Conservation (phyloP, 2,329 filamentous ascomycete genomes). For the Apiospora pterosperma region DNA sequence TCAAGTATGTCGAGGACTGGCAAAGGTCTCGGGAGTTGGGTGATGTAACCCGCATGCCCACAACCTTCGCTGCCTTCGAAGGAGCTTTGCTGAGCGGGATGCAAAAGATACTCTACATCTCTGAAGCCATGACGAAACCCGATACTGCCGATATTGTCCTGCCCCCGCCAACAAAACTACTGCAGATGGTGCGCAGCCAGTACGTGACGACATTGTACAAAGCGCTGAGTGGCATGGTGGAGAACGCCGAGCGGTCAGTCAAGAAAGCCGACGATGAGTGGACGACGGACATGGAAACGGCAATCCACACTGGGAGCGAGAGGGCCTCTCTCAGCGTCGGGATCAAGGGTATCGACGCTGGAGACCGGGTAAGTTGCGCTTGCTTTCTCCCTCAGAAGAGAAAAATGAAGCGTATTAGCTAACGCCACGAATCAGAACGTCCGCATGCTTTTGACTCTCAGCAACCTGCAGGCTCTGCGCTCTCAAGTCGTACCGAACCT, state of each 20-base stretch:
- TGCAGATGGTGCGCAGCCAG: slow-evolving; percentile 86
- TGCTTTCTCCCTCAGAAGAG: background rate
- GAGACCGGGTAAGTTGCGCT: slow-evolving; percentile 47
- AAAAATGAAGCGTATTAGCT: slow-evolving; percentile 12
- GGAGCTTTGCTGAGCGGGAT: slow-evolving; percentile 77
- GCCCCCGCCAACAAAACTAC: slow-evolving; percentile 79
- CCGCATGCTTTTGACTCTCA: slow-evolving; percentile 89
- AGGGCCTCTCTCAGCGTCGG: slow-evolving; percentile 35
- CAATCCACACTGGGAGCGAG: slow-evolving; percentile 29
- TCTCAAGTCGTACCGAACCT: slow-evolving; percentile 80
- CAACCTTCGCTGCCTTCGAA: slow-evolving; percentile 82
- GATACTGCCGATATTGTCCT: slow-evolving; percentile 75
- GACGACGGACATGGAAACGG: slow-evolving; percentile 45
- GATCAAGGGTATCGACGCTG: slow-evolving; percentile 49
- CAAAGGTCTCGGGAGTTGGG: slow-evolving; percentile 75
- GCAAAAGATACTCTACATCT: slow-evolving; percentile 94
- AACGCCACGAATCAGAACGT: slow-evolving; percentile 60
- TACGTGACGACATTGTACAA: slow-evolving; percentile 95
- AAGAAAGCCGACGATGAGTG: slow-evolving; percentile 63
- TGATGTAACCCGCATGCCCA: slow-evolving; percentile 88
- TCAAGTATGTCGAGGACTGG: slow-evolving; percentile 94
- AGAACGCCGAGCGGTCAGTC: slow-evolving; percentile 80
- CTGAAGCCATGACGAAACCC: slow-evolving; percentile 75
- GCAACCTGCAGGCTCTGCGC: slow-evolving; percentile 83
- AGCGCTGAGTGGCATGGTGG: slow-evolving; percentile 90